Conservation (phyloP, 78 protist species). For the Carpediemonas membranifera region DNA sequence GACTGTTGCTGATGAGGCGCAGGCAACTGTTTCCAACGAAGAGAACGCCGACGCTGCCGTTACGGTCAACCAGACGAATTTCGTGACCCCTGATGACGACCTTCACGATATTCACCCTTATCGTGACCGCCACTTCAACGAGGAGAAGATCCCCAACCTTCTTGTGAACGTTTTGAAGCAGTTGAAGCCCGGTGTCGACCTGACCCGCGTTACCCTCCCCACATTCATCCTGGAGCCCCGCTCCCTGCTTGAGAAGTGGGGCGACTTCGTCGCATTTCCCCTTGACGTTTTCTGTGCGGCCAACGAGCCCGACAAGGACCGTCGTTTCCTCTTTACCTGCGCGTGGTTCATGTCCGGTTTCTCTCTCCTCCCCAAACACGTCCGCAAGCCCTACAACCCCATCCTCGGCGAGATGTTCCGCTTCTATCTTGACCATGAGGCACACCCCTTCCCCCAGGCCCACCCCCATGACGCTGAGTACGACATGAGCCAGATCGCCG, state of each 20-base stretch:
- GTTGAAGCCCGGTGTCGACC: not conserved
- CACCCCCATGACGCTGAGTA: not conserved
- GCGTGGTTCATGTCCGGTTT: conserved; percentile 77
- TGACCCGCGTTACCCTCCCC: conserved; percentile 48
- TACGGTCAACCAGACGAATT: no score
- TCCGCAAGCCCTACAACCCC: conserved; percentile 87
- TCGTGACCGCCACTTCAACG: no score
- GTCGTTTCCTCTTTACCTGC: conserved; percentile 43
- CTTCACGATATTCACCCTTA: no score
- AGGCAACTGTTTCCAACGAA: no score
- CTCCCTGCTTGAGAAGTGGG: conserved; percentile 56
- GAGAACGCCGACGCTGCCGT: no score
- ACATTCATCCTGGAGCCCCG: conserved; percentile 84
- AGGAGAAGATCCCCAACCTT: no score
- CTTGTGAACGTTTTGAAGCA: no score
- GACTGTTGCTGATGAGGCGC: no score
- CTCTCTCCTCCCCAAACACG: conserved; percentile 50
- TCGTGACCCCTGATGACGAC: no score
- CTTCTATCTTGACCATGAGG: conserved; percentile 37
- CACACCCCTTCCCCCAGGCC: not conserved
- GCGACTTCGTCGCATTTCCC: conserved; percentile 44
- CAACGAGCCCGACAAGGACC: no score
- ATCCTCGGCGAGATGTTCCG: conserved; percentile 74
- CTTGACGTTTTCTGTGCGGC: not conserved
- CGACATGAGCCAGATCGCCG: not conserved